These are phyloP conservation scores for Phytophthora quininea DNA, from an alignment of 352 stramenopile genomes.

Conservation along the genomic window DNA sequence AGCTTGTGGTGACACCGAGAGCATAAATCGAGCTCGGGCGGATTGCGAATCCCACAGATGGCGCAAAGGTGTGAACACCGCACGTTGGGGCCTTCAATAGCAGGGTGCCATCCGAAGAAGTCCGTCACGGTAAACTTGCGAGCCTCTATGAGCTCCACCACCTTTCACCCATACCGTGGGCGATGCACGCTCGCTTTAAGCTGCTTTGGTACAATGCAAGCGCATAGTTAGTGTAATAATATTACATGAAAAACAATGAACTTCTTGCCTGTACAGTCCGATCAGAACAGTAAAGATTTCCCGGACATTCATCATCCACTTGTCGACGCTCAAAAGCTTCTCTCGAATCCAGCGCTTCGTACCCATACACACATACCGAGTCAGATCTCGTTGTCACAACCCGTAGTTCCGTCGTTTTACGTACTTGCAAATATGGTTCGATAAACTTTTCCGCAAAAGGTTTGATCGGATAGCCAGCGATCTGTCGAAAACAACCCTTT, in stretches of 20 bases:
- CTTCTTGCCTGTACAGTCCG: slow-evolving; percentile 81
- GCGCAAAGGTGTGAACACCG: slow-evolving; percentile 76
- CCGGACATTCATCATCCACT: slow-evolving; percentile 62
- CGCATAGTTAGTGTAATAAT: not conserved
- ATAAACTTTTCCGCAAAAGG: slow-evolving; percentile 82
- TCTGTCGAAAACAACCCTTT: slow-evolving; percentile 30
- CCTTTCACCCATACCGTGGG: slow-evolving; percentile 57
- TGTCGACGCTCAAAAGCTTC: slow-evolving; percentile 54
- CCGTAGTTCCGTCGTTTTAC: not conserved
- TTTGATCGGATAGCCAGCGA: slow-evolving; percentile 81
- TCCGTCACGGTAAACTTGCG: slow-evolving; percentile 78
- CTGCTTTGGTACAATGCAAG: slow-evolving; percentile 23
- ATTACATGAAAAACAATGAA: no score
- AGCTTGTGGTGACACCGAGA: slow-evolving; percentile 61
- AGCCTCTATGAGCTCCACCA: slow-evolving; percentile 57
- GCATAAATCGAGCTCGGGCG: slow-evolving; percentile 63
- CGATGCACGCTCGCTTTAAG: slow-evolving; percentile 67
- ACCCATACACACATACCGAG: not conserved
- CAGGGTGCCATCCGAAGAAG: slow-evolving; percentile 82
- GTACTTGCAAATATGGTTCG: slow-evolving; percentile 72
- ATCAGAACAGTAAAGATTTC: slow-evolving; percentile 84
- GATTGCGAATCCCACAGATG: slow-evolving; percentile 77
- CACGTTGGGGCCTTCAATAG: slow-evolving; percentile 73
- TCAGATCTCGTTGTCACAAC: not conserved
- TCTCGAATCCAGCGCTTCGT: slow-evolving; percentile 77